Conservation (phyloP, 164 flowering plant genomes). For the Protea cynaroides region DNA sequence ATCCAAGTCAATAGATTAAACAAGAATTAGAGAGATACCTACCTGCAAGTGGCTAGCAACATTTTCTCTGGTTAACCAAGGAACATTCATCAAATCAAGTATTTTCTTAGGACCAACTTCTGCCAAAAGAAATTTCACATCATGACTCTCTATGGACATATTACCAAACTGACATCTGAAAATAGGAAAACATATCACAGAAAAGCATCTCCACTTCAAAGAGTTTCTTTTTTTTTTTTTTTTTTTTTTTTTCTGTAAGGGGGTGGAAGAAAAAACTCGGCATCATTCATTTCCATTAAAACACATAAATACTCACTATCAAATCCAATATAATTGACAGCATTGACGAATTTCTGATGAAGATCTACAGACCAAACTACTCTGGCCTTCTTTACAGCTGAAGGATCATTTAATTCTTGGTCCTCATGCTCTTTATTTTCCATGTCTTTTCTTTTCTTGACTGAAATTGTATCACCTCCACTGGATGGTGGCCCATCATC, state of each 20-base stretch:
- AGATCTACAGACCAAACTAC: constrained; percentile 95
- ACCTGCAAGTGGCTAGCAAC: constrained; percentile 99
- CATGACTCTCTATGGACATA: constrained; percentile 16
- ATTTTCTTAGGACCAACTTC: constrained; percentile 96
- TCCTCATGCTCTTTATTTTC: constrained; percentile 54
- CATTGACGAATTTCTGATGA: constrained; percentile 89
- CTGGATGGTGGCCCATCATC: constrained; percentile 37
- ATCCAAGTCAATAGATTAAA: not conserved
- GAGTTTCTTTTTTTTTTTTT: no score
- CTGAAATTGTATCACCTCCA: constrained; percentile 43
- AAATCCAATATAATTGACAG: constrained; percentile 84
- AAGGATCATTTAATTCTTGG: constrained; percentile 44
- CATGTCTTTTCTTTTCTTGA: constrained; percentile 63
- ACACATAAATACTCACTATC: constrained; percentile 65
- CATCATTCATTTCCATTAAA: not conserved
- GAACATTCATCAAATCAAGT: constrained; percentile 88
- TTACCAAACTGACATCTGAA: constrained; percentile 7
- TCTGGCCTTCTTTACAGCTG: constrained; percentile 68
- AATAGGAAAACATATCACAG: not conserved
- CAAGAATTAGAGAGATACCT: constrained; percentile 7
- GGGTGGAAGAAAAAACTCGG: not conserved
- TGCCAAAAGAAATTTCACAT: constrained; percentile 31
- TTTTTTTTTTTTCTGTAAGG: not conserved
- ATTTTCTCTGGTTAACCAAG: constrained; percentile 94
- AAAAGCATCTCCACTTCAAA: not conserved